phyloP scores from a whole-genome alignment of 148 eudicot species.

The Tetragonia tetragonoides region DNA sequence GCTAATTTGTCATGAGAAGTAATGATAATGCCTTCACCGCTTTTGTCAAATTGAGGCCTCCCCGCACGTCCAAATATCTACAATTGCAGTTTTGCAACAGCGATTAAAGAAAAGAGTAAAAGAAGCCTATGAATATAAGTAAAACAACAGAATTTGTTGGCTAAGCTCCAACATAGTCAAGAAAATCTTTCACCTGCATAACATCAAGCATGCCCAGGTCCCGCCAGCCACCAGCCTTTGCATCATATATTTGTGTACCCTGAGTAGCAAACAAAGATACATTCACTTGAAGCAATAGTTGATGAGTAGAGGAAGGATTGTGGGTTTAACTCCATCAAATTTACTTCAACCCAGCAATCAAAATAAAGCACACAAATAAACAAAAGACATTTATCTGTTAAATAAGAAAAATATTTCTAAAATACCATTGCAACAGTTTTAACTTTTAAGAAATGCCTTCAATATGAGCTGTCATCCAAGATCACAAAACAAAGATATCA shows the following conservation, averaged over 20 bases:
- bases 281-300: constrained; percentile 12
- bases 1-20: constrained; percentile 90
- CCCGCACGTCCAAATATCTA: constrained; percentile 99
- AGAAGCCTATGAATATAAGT: not conserved
- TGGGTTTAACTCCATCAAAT: not conserved
- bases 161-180: constrained; percentile 1
- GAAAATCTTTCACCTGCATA: constrained; percentile 70
- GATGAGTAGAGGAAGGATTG: not conserved
- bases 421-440: not conserved
- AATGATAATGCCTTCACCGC: constrained; percentile 99
- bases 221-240: constrained; percentile 99
- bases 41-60: constrained; percentile 98
- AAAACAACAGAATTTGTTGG: constrained; percentile 1
- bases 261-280: constrained; percentile 30
- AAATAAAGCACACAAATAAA: not conserved
- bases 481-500: too few relatives aligned
- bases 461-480: too few relatives aligned
- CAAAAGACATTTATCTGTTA: not conserved
- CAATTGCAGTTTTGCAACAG: constrained; percentile 9
- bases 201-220: constrained; percentile 99
- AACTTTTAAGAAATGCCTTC: too few relatives aligned
- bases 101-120: constrained; percentile 5
- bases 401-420: too few relatives aligned
- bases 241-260: constrained; percentile 98
- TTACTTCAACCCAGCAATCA: not conserved